Base-by-base conservation (phyloP, 2,329 filamentous ascomycete species). In the Aquanectria penicillioides region DNA sequence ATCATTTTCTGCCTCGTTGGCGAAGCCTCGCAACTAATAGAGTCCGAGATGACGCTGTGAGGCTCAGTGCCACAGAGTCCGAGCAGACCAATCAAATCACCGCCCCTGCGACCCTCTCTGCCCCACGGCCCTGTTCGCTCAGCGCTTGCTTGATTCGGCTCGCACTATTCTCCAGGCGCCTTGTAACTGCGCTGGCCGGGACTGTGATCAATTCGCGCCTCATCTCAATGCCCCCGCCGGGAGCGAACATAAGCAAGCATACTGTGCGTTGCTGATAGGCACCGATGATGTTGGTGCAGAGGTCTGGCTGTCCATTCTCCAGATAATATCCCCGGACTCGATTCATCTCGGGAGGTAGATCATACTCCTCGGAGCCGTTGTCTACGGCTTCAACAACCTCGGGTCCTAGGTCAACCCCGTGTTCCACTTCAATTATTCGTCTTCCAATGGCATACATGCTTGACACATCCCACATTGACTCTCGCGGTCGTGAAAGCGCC, bases 361-460 rank as follows among this genome's bases (percentile, higher is more conserved):
- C 20, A 6, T 15, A 13, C 7, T 65, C 57, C 2, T 48, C 1
- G 1, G 49, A 36, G 3, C 15, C 18, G 13, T 26, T 34, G 5
- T 41, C 26, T 11, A 48, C 28, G n/a, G 63, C 67, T 0, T 67
- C 59, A 1, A 67, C 56, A 0, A 63, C n/a, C n/a, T 53, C 31
- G 1, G 38, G 50, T 5, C 17, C 63, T 2, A 77, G 48, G 5
- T 66, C 52, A 12, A 76, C 59, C 5, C 63, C 73, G 28, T 80
- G 77, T 63, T 81, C 79, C 8, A 78, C 59, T 58, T 79, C 76
- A 6, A 80, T 67, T 0, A 75, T 64, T 1, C 72, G 68, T 29
- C 63, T 67, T 11, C 71, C 75, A 2, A 75, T 53, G 2, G 68
- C 66, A 44, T 74, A 69, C 63, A 80, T 67, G 0, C 67, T 62